phyloP scores from a whole-genome alignment of 2,329 filamentous ascomycete species.

The Trichoderma atrobrunneum region DNA sequence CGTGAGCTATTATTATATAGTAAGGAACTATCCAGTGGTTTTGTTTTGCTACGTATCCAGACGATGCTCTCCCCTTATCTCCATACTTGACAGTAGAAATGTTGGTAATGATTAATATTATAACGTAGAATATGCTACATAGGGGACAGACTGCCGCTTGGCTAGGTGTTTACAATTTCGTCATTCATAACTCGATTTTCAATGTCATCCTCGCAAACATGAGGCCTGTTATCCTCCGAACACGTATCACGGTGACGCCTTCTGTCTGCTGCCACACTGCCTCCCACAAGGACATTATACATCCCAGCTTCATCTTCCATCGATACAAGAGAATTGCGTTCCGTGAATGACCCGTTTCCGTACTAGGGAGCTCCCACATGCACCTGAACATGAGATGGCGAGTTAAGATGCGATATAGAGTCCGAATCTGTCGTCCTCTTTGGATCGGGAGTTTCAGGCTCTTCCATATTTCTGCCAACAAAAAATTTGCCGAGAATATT shows the following conservation, averaged over 20 bases:
- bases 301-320: conserved; percentile 24
- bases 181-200: conserved; percentile 10
- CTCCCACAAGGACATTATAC: conserved; percentile 27
- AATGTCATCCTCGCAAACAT: conserved; percentile 31
- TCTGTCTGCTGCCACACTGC: conserved; percentile 18
- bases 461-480: conserved; percentile 27
- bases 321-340: conserved; percentile 22
- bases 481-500: conserved; percentile 31
- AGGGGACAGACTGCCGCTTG: background rate
- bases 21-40: background rate
- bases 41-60: background rate
- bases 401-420: background rate
- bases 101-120: background rate
- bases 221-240: conserved; percentile 35
- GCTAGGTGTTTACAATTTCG: background rate
- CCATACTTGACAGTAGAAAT: background rate
- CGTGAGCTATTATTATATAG: background rate
- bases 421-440: background rate
- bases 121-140: background rate
- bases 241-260: conserved; percentile 26
- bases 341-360: conserved; percentile 9
- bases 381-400: background rate
- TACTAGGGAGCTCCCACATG: background rate
- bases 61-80: background rate
- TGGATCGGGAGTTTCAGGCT: conserved; percentile 3